Base-by-base conservation (phyloP, 495 filamentous ascomycete genomes). In the Cairneyella variabilis region DNA sequence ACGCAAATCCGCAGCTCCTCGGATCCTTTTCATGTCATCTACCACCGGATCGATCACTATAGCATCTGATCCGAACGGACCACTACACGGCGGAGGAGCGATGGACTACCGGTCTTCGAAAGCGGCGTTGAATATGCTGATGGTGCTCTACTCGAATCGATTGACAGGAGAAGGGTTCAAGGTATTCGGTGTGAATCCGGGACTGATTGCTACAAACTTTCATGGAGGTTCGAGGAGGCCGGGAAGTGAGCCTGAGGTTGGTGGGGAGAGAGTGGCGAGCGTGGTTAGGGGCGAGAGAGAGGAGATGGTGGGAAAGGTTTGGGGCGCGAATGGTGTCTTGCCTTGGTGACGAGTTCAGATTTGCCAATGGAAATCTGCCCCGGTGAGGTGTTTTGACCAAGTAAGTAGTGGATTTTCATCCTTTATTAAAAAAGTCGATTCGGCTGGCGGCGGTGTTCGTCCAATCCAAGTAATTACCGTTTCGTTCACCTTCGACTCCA, bases 121-220 rank as follows among this genome's bases (percentile, higher is more conserved):
- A 25, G 44, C 61, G 20, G 59, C 59, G 2, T 28, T 64, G 25
- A 64, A 64, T 30, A 66, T 66, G 63, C 17, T 54, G 1, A 50
- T 53, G 43, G 23, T 49, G 10, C 30, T 48, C 6, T 53, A 59
- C 21, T 32, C 18, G 60, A 70, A 48, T 68, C 32, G 68, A 66
- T 62, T 48, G 62, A 39, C 60, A 69, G 14, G 67, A 62, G 67
- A 63, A 11, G 76, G 77, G 0, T 76, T 71, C 11, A 62, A 71
- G 48, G 61, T 80, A 25, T 56, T 66, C 30, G 77, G 77, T 34
- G 64, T 62, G 11, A 74, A 74, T 4, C 76, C 79, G 50, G 77
- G 77, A 0, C 55, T 52, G 20, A 26, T 56, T 27, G 52, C 47
- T 17, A 53, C 78, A 12, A 71, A 77, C 0, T 79, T 77, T 75